A percentile compares a stretch with the other conserved stretches of the same genome.
Evolutionary conservation across 2,329 filamentous ascomycete genomes (phyloP).

Genomic region (Diaporthe eres): DNA sequence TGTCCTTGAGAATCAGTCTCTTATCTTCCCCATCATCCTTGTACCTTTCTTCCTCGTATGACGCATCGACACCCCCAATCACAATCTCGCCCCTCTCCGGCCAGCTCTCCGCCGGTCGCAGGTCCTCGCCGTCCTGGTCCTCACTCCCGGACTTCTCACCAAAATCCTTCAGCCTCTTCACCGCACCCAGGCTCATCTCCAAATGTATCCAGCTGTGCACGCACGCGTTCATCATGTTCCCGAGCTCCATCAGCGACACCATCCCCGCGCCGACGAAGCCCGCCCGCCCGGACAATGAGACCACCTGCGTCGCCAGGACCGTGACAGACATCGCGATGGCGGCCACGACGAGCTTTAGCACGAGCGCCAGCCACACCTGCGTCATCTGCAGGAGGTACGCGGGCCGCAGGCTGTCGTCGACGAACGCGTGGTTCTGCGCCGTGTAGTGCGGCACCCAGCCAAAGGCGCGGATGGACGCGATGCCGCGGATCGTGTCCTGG

Average conservation of each 20-base stretch:
- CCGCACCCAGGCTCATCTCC: conserved; percentile 52
- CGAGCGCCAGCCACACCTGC: conserved; percentile 52
- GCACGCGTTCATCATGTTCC: conserved; percentile 46
- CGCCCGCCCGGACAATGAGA: conserved; percentile 37
- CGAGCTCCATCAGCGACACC: conserved; percentile 51
- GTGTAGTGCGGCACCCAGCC: conserved; percentile 60
- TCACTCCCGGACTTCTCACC: conserved; percentile 46
- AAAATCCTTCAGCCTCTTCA: conserved; percentile 48
- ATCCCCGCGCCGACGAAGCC: conserved; percentile 46
- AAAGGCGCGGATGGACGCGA: conserved; percentile 64
- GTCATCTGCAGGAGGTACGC: conserved; percentile 63
- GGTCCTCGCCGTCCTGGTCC: conserved; percentile 45
- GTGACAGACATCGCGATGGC: conserved; percentile 49
- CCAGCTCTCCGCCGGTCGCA: conserved; percentile 48
- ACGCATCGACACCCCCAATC: conserved; percentile 48
- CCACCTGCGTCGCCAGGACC: conserved; percentile 46
- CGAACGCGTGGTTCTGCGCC: conserved; percentile 57
- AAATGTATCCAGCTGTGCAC: conserved; percentile 49
- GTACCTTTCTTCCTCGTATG: conserved; percentile 42
- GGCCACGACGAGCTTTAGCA: conserved; percentile 51
- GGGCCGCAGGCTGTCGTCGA: conserved; percentile 65
- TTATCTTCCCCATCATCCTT: not conserved
- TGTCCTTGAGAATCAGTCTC: conserved; percentile 47
- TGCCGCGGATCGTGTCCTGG: conserved; percentile 61
- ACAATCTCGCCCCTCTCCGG: conserved; percentile 47